Base-by-base conservation (phyloP, 805 yeast genomes). In the Torulaspora indica region DNA sequence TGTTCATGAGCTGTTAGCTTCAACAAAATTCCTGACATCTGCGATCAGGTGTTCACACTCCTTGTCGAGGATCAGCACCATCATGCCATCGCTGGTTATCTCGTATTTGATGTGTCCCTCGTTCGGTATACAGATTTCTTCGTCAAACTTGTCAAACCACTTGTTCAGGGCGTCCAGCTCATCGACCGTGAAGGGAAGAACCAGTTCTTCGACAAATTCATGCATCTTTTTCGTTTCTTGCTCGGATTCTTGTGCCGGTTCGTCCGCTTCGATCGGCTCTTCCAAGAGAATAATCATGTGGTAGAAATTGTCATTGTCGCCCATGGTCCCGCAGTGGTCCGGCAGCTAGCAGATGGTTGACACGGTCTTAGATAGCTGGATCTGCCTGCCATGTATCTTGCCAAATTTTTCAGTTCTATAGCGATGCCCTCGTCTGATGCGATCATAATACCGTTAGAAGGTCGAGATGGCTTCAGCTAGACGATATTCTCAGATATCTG, bases 71-170 rank as follows among this genome's bases (percentile, higher is more conserved):
- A 65, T 51, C 20, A 65, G 44, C 1, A 65, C 60, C 30, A 65
- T 63, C 28, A 65, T 45, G 23, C 69, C 69, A 47, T 65, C 69
- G 43, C 67, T 65, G 25, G 61, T 65, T 37, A 65, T 65, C 43
- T 65, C 69, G 43, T 65, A 65, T 33, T 65, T 65, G 32, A 65
- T 62, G 50, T 61, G 63, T 9, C 68, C 68, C 46, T 65, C 69
- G 40, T 65, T 64, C 39, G 68, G 68, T 53, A 65, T 64, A 45
- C 67, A 65, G 17, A 65, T 61, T 22, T 58, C 56, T 31, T 55
- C 63, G 49, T 61, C 72, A 52, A 68, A 57, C 40, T 57, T 61
- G 48, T 64, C 68, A 48, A 65, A 65, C 68, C 68, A 64, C 17
- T 47, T 41, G 29, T 64, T 64, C 25, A 65, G 47, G 3, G 44